Evolutionary conservation across 2,329 filamentous ascomycete genomes (phyloP).

Genomic region (Aspergillus sp.): DNA sequence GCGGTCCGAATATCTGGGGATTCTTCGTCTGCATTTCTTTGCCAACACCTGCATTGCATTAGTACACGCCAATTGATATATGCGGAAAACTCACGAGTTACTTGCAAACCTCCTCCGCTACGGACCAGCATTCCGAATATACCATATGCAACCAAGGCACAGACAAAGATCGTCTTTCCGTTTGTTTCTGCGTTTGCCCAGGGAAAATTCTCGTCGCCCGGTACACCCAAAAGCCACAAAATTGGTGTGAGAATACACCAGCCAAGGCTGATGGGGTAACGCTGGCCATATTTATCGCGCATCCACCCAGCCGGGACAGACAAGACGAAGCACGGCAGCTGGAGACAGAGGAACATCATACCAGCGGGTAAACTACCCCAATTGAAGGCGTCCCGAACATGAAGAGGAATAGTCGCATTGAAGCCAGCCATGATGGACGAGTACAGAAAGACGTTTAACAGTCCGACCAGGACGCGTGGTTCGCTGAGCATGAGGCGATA

Average conservation of each 20-base stretch:
- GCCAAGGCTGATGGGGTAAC: constrained; percentile 17
- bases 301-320: constrained; percentile 54
- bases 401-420: constrained; percentile 53
- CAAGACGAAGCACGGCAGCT: constrained; percentile 54
- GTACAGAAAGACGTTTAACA: constrained; percentile 42
- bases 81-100: constrained; percentile 18
- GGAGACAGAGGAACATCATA: constrained; percentile 53
- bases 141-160: constrained; percentile 13
- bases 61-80: not conserved
- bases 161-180: constrained; percentile 18
- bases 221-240: constrained; percentile 23
- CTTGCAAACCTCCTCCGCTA: constrained; percentile 23
- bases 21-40: constrained; percentile 14
- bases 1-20: constrained; percentile 20
- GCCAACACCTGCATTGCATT: constrained; percentile 8
- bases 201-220: constrained; percentile 21
- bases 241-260: constrained; percentile 17
- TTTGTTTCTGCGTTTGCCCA: constrained; percentile 14
- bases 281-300: constrained; percentile 20
- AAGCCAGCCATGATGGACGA: constrained; percentile 49
- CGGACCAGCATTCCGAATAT: constrained; percentile 20
- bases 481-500: constrained; percentile 40
- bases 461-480: constrained; percentile 35
- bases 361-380: constrained; percentile 54
- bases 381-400: constrained; percentile 48